These are phyloP conservation scores for Geotrichum ghanense DNA, from an alignment of 805 yeast genomes.

Conservation along the genomic window DNA sequence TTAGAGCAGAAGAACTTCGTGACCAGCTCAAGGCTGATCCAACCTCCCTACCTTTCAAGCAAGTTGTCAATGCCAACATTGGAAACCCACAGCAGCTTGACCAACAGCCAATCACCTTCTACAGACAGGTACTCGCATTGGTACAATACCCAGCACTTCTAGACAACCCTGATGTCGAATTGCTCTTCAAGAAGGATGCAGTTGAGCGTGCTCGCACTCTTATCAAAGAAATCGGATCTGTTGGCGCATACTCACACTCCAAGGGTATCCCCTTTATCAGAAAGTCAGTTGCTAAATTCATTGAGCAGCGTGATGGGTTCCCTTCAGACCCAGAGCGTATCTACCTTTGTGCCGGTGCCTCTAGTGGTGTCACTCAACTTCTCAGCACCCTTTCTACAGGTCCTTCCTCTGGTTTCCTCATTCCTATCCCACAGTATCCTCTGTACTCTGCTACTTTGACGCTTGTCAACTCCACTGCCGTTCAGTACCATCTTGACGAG, in stretches of 20 bases:
- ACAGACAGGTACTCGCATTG: conserved; percentile 78
- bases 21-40: conserved; percentile 42
- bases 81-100: conserved; percentile 98
- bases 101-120: conserved; percentile 91
- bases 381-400: conserved; percentile 61
- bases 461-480: conserved; percentile 65
- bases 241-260: conserved; percentile 92
- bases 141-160: conserved; percentile 76
- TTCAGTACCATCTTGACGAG: conserved; percentile 84
- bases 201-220: conserved; percentile 55
- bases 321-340: conserved; percentile 58
- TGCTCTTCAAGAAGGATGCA: conserved; percentile 52
- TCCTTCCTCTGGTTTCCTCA: conserved; percentile 52
- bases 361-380: conserved; percentile 79
- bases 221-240: conserved; percentile 57
- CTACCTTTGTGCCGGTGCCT: conserved; percentile 88
- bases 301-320: conserved; percentile 66
- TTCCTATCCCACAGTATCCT: conserved; percentile 98
- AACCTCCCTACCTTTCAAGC: conserved; percentile 58
- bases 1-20: conserved; percentile 77
- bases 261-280: conserved; percentile 75
- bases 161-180: conserved; percentile 20
- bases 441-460: conserved; percentile 92
- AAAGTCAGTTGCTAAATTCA: conserved; percentile 70
- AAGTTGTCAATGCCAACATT: conserved; percentile 81